These are phyloP conservation scores for Irineochytrium annulatum DNA, from an alignment of 192 early-diverging fungal species.

Conservation along the genomic window DNA sequence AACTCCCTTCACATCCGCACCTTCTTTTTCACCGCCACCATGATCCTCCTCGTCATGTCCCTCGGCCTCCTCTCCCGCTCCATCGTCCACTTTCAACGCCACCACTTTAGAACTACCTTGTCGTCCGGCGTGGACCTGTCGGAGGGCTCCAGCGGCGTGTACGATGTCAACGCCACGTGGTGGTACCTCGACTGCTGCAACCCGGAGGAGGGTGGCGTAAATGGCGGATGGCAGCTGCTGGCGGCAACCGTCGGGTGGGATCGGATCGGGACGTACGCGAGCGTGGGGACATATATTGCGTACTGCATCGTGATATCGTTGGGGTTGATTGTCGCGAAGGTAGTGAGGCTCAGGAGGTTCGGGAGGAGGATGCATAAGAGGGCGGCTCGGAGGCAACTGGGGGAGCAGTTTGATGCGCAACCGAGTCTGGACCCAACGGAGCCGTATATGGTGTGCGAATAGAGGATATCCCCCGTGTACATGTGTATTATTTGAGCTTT, in stretches of 20 bases:
- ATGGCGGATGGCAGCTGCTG: slow-evolving; percentile 65
- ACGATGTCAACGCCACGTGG: no score
- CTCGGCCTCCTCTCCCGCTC: slow-evolving; percentile 71
- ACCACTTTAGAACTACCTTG: no score
- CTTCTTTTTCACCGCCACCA: slow-evolving; percentile 73
- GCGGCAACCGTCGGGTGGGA: slow-evolving; percentile 75
- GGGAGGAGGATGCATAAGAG: background rate
- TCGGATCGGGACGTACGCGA: slow-evolving; percentile 68
- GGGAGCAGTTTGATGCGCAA: no score
- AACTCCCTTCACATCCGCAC: slow-evolving; percentile 64
- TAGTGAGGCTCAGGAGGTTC: background rate
- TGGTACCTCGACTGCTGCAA: slow-evolving; percentile 64
- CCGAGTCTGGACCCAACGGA: no score
- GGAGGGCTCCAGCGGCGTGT: no score
- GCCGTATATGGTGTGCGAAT: no score
- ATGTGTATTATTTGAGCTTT: no score
- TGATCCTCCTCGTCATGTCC: slow-evolving; percentile 70
- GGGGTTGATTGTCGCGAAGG: slow-evolving; percentile 46
- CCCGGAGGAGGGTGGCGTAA: slow-evolving; percentile 18
- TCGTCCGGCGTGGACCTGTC: no score
- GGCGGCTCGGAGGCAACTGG: no score
- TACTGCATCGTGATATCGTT: slow-evolving; percentile 68
- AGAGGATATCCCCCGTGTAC: no score
- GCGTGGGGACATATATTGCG: slow-evolving; percentile 69
- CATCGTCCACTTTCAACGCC: slow-evolving; percentile 61